Evolutionary conservation across 2,329 filamentous ascomycete genomes (phyloP).

Genomic region (Penicillium corylophilum): DNA sequence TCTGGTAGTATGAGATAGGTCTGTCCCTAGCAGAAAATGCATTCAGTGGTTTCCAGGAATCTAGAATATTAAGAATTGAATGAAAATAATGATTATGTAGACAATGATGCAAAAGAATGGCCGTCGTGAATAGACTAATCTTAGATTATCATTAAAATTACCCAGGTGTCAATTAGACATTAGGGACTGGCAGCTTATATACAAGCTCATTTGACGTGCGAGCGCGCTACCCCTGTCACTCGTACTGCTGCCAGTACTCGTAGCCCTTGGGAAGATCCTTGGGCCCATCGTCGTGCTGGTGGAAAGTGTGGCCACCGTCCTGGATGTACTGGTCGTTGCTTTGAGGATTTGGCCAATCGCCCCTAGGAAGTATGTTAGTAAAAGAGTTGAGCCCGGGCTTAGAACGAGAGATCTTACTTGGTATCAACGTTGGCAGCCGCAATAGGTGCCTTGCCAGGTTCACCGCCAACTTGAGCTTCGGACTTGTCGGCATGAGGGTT

Average conservation of each 20-base stretch:
- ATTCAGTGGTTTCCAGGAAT: too few species aligned
- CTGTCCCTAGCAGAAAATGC: too few species aligned
- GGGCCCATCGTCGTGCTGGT: conserved; percentile 11
- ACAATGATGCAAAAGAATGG: background rate
- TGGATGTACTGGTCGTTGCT: conserved; percentile 13
- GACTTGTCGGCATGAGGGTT: conserved; percentile 12
- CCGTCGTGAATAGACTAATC: background rate
- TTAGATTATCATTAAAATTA: conserved; percentile 4
- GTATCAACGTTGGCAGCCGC: conserved; percentile 4
- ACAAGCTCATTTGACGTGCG: conserved; percentile 11
- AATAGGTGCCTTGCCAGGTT: conserved; percentile 10
- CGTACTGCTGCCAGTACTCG: conserved; percentile 17
- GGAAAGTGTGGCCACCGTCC: conserved; percentile 1
- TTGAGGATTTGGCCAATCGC: conserved; percentile 10
- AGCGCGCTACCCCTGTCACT: background rate
- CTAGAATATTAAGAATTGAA: too few species aligned
- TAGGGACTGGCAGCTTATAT: conserved; percentile 11
- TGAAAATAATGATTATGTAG: too few species aligned
- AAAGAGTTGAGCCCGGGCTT: background rate
- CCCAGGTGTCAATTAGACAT: background rate
- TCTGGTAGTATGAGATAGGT: too few species aligned
- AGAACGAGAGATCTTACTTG: background rate
- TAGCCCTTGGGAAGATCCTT: conserved; percentile 13
- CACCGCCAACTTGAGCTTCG: conserved; percentile 10
- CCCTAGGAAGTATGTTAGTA: conserved; percentile 5